These are phyloP conservation scores for Phialophora tarda DNA, from an alignment of 2,329 filamentous ascomycete species.

Conservation along the genomic window DNA sequence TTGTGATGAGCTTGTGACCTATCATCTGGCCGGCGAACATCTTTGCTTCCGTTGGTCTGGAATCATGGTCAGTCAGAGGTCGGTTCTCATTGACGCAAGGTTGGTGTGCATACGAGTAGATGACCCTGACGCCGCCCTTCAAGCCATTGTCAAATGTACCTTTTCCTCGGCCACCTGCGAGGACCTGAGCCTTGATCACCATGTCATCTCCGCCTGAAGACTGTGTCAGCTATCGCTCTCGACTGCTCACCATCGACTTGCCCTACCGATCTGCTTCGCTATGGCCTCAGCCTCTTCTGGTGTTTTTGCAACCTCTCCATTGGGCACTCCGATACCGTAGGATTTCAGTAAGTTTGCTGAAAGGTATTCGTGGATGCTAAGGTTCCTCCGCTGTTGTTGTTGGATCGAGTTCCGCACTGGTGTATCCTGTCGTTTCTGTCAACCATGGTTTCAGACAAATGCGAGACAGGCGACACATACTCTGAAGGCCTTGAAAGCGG, in stretches of 20 bases:
- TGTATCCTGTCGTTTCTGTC: slow-evolving; percentile 55
- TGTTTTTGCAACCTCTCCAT: slow-evolving; percentile 82
- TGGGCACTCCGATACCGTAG: slow-evolving; percentile 94
- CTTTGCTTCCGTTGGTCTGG: slow-evolving; percentile 81
- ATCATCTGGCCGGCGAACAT: slow-evolving; percentile 99
- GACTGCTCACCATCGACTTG: not conserved
- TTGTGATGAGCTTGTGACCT: slow-evolving; percentile 98
- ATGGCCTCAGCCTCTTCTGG: slow-evolving; percentile 88
- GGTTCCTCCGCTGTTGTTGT: slow-evolving; percentile 85
- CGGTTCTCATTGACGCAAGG: not conserved
- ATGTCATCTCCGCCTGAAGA: slow-evolving; percentile 78
- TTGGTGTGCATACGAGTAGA: slow-evolving; percentile 75
- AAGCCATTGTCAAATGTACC: slow-evolving; percentile 97
- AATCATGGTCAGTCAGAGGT: slow-evolving; percentile 23
- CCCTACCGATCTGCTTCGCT: slow-evolving; percentile 82
- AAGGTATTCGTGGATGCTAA: slow-evolving; percentile 98
- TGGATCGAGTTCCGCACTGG: slow-evolving; percentile 63
- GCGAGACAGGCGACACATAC: slow-evolving; percentile 22
- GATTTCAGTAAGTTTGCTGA: slow-evolving; percentile 88
- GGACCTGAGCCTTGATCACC: slow-evolving; percentile 99
- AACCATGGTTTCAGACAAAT: slow-evolving; percentile 7
- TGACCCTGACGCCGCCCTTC: slow-evolving; percentile 97
- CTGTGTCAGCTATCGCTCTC: slow-evolving; percentile 6
- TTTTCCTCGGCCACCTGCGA: slow-evolving; percentile 97
- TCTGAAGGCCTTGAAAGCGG: slow-evolving; percentile 36